A percentile compares a stretch with the other conserved stretches of the same genome.
These are phyloP conservation scores for Lathyrus tuberosus DNA, from an alignment of 306 rosid genomes.

Conservation along the genomic window DNA sequence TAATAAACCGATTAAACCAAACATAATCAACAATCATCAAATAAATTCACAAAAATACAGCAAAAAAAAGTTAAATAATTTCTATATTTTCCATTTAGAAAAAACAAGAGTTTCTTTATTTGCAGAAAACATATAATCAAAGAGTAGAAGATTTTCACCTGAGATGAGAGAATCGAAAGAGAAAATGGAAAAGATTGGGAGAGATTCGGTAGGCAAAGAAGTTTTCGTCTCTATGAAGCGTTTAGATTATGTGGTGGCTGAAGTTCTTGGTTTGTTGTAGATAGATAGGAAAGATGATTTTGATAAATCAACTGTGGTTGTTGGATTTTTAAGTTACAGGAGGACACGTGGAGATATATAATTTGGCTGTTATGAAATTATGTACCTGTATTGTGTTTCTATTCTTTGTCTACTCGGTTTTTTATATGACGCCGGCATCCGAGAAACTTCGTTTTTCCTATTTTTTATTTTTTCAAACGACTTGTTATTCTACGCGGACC, in stretches of 20 bases:
- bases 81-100: no score
- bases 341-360: constrained; percentile 30
- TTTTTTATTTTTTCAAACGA: background rate
- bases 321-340: background rate
- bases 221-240: constrained; percentile 22
- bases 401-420: no score
- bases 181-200: background rate
- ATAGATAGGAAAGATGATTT: background rate
- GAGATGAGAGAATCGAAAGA: background rate
- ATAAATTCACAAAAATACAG: constrained; percentile 26
- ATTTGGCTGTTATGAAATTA: constrained; percentile 27
- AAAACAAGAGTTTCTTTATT: no score
- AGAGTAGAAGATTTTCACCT: constrained; percentile 16
- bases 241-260: constrained; percentile 17
- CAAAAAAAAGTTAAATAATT: background rate
- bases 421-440: background rate
- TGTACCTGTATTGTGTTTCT: no score
- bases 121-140: background rate
- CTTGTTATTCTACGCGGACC: background rate
- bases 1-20: constrained; percentile 21
- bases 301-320: constrained; percentile 10
- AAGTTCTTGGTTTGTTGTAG: constrained; percentile 5
- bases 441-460: constrained; percentile 28
- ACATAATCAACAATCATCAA: constrained; percentile 26
- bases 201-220: constrained; percentile 1